Base-by-base conservation (phyloP, 108 stramenopile genomes). In the Hondaea fermentalgiana region DNA sequence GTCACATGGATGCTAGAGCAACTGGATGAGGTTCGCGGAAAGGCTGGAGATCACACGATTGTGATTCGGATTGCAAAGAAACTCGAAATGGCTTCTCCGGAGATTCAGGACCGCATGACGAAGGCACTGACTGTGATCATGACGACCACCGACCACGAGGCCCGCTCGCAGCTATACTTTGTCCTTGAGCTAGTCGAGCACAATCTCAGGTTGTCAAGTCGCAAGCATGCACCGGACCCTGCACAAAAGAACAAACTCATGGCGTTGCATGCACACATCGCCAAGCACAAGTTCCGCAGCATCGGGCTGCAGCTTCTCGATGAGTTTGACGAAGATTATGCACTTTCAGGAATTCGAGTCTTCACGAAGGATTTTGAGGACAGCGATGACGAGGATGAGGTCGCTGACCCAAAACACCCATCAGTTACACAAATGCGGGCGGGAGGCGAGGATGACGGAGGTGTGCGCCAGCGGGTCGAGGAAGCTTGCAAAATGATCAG, bases 341-440 rank as follows among this genome's bases (percentile, higher is more conserved):
- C 10, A 1, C 72, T n/a, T 51, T 83, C 72, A 0, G 72, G 72
- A 10, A n/a, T 47, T 53, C 44, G 72, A 53, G 72, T 83, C 72
- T 83, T 83, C 72, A 83, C 72, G 21, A n/a, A 51, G 72, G 72
- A 83, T 12, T 83, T 47, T 53, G 72, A 83, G 72, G 72, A 83
- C 72, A 83, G 72, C 51, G 72, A 83, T 83, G 72, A 83, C 72
- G 72, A 83, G 51, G 72, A 83, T 23, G 72, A 83, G 21, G 72
- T 35, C 28, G 72, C 28, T n/a, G 28, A 53, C 72, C 16, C 51
- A 3, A 47, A 53, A 23, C 16, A 5, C 28, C 21, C 21, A 53
- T 53, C 72, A 23, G 51, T 53, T 10, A 21, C 44, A 23, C 23
- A 51, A 83, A 83, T 83, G 72, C 72, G 51, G 72, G 72, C 72